Base-by-base conservation (phyloP, 768 basidiomycete species). In the Auricularia heimuer region DNA sequence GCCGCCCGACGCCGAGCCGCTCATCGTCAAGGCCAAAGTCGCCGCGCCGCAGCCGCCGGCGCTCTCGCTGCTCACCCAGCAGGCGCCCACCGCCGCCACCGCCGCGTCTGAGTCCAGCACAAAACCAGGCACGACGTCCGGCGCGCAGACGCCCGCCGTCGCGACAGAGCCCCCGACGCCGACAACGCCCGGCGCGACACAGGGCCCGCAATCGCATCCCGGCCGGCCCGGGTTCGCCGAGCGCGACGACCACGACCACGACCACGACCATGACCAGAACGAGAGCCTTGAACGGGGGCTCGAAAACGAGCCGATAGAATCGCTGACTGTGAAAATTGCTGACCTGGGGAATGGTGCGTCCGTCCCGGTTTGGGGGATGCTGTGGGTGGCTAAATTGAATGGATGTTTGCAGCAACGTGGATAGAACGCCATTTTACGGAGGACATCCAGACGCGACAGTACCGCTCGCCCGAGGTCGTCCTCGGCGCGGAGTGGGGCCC, bases 311-410 rank as follows among this genome's bases (percentile, higher is more conserved):
- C 24, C 73, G 18, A 67, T 70, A 62, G 72, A 85, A 90, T 71
- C 85, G 85, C 97, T 98, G 67, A 98, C 95, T 4, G 97, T 99
- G 62, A 98, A 98, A 82, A 98, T 99, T 72, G 97, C 96, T 36
- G 97, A 99, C 82, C 77, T 99, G 64, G 97, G 97, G 10, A 98
- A 98, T 75, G 93, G 93, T 85, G 72, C 66, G 86, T 76, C 29
- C 29, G 29, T 29, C 29, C 29, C 29, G 29, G 29, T 29, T 29
- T 2, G 29, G 29, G 29, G 29, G 29, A 29, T 29, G 29, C 29
- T 29, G 29, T 29, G 29, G 29, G 29, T 29, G 29, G 29, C 29
- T 29, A 29, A 29, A 29, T 29, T 29, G 29, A 3, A 29, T 29
- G 29, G 29, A 29, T 29, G 62, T 61, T 37, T 63, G 51, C 69